A percentile compares a stretch with the other conserved stretches of the same genome.
phyloP scores from a whole-genome alignment of 345 rosid genomes.

The Eucalyptus decipiens region DNA sequence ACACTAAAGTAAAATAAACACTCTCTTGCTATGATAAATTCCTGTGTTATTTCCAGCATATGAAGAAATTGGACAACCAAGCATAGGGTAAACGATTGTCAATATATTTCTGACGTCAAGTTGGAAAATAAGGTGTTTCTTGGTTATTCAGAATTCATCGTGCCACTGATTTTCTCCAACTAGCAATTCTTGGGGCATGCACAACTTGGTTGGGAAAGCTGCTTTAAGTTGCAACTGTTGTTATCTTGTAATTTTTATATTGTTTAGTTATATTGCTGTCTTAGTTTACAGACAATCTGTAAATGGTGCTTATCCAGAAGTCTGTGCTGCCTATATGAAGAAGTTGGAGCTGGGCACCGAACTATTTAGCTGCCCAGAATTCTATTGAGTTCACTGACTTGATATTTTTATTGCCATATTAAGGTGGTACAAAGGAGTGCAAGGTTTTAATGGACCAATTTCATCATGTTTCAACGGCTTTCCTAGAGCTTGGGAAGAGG shows the following conservation, averaged over 20 bases:
- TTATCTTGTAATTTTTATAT: neutral
- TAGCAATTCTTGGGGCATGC: neutral
- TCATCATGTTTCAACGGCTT: slow-evolving; percentile 70
- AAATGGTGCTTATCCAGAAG: neutral
- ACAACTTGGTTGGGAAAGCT: neutral
- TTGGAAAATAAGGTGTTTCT: neutral
- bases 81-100: neutral
- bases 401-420: neutral
- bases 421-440: slow-evolving; percentile 78
- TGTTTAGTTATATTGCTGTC: neutral
- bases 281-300: neutral
- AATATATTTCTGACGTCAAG: neutral
- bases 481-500: slow-evolving; percentile 76
- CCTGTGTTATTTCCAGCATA: neutral
- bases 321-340: neutral
- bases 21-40: neutral
- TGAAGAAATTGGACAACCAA: neutral
- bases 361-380: no score
- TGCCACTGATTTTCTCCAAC: neutral
- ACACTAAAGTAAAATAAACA: neutral
- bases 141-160: neutral
- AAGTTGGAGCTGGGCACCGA: neutral
- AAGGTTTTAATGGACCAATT: slow-evolving; percentile 89
- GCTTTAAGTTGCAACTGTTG: neutral
- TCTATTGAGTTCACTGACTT: no score